Conservation (phyloP, 441 rosid genomes). For the Pelargonium fulgidum region DNA sequence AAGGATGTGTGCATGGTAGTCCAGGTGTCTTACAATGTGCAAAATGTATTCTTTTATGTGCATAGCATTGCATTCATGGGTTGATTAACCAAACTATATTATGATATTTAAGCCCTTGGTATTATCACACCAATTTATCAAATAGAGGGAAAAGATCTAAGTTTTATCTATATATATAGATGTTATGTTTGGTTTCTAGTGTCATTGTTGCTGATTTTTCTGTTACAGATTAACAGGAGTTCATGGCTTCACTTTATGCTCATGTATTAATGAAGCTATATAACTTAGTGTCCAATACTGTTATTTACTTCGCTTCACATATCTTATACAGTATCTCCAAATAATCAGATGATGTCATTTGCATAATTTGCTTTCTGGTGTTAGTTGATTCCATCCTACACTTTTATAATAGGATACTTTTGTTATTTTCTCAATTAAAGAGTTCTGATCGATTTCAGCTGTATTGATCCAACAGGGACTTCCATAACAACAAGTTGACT, state of each 20-base stretch:
- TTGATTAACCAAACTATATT: no score
- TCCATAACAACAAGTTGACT: slow-evolving; percentile 74
- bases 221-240: no score
- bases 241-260: no score
- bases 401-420: not conserved
- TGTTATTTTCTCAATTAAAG: not conserved
- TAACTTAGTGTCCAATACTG: not conserved
- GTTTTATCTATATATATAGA: not conserved
- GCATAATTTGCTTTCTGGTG: not conserved
- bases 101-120: no score
- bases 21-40: no score
- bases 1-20: no score
- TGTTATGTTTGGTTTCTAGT: not conserved
- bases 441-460: not conserved
- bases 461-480: slow-evolving; percentile 45
- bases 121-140: no score
- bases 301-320: not conserved
- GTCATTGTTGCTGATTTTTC: not conserved
- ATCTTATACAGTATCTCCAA: slow-evolving; percentile 1
- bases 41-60: no score
- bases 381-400: not conserved
- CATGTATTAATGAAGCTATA: not conserved
- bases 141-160: no score
- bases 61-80: no score
- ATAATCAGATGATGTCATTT: not conserved